Percentiles rank a stretch among this genome's conserved stretches.
Evolutionary conservation across 805 yeast species (phyloP).

Genomic region (Ogataea polymorpha): DNA sequence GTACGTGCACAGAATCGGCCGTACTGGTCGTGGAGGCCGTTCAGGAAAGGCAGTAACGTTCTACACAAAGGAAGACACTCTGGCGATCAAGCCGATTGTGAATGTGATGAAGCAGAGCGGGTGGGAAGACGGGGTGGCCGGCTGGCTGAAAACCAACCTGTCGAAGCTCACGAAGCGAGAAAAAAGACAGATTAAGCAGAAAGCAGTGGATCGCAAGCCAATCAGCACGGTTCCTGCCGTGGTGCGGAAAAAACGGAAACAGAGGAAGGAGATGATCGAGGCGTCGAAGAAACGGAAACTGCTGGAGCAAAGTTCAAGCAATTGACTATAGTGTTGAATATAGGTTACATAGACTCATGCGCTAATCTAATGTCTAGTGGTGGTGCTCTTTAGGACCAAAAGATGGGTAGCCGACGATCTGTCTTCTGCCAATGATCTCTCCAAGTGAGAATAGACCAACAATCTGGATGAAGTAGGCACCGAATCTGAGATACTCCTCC

Average conservation of each 20-base stretch:
- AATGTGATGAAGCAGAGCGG: slow-evolving; percentile 97
- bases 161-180: slow-evolving; percentile 62
- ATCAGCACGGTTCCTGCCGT: slow-evolving; percentile 83
- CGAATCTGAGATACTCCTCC: slow-evolving; percentile 60
- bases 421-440: slow-evolving; percentile 95
- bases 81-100: slow-evolving; percentile 74
- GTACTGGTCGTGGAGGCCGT: slow-evolving; percentile 96
- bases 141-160: slow-evolving; percentile 72
- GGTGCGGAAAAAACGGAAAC: slow-evolving; percentile 60
- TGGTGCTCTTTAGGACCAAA: slow-evolving; percentile 47
- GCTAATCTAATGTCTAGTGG: slow-evolving; percentile 20
- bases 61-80: slow-evolving; percentile 84
- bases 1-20: slow-evolving; percentile 95
- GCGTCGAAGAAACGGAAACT: slow-evolving; percentile 65
- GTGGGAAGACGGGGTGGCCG: slow-evolving; percentile 54
- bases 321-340: slow-evolving; percentile 4
- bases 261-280: slow-evolving; percentile 66
- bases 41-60: slow-evolving; percentile 86
- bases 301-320: slow-evolving; percentile 2
- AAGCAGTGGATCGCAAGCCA: slow-evolving; percentile 60
- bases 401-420: slow-evolving; percentile 81
- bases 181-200: slow-evolving; percentile 55
- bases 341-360: slow-evolving; percentile 11
- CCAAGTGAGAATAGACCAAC: slow-evolving; percentile 92
- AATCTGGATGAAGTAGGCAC: slow-evolving; percentile 77